Percentiles rank a stretch among this genome's conserved stretches.
phyloP scores from a whole-genome alignment of 2,329 filamentous ascomycete genomes.

The Aspergillus sp. region DNA sequence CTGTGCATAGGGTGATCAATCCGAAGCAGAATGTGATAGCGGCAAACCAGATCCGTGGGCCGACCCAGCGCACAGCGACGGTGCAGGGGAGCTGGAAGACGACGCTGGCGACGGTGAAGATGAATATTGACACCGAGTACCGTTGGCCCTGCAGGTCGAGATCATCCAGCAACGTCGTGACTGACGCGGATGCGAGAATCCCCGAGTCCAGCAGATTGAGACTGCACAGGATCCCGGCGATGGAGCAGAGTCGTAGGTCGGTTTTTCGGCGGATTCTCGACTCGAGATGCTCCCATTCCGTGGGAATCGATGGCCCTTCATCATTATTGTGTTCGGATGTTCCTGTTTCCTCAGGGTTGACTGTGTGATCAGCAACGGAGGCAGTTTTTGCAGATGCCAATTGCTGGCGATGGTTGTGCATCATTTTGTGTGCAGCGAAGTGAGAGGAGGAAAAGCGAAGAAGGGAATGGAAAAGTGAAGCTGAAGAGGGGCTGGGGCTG shows the following conservation, averaged over 20 bases:
- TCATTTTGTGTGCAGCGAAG: neutral
- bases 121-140: conserved; percentile 70
- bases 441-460: neutral
- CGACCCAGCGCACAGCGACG: conserved; percentile 63
- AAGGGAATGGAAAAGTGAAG: neutral
- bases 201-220: conserved; percentile 69
- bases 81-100: conserved; percentile 69
- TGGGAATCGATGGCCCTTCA: conserved; percentile 2
- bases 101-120: conserved; percentile 69
- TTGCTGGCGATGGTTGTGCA: neutral
- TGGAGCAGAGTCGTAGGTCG: conserved; percentile 67
- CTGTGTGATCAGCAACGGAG: neutral
- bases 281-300: conserved; percentile 36
- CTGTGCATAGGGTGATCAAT: conserved; percentile 66
- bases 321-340: neutral
- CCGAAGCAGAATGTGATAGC: conserved; percentile 62
- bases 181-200: conserved; percentile 68
- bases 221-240: conserved; percentile 69
- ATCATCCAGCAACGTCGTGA: conserved; percentile 67
- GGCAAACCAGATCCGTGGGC: conserved; percentile 64
- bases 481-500: neutral
- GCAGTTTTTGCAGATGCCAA: neutral
- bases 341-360: neutral
- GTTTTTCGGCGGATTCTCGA: conserved; percentile 60
- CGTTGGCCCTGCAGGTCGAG: conserved; percentile 64